Evolutionary conservation across 768 basidiomycete species (phyloP).

Genomic region (Amanita phalloides): DNA sequence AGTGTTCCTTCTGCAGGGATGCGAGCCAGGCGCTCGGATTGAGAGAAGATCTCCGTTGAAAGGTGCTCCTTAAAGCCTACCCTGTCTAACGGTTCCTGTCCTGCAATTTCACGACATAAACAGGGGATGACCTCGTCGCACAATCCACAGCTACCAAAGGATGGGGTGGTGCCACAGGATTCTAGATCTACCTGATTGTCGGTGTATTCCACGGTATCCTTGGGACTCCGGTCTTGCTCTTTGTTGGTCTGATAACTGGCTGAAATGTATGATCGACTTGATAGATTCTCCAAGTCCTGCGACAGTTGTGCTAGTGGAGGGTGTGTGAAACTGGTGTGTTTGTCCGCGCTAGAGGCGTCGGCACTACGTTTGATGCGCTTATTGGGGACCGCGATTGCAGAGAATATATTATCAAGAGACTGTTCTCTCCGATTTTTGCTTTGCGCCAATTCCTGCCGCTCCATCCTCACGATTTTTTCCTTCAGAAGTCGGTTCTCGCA

Average conservation of each 20-base stretch:
- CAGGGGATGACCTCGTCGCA: constrained; percentile 64
- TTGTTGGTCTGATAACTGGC: constrained; percentile 18
- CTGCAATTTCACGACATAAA: constrained; percentile 62
- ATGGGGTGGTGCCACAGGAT: constrained; percentile 23
- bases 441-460: constrained; percentile 16
- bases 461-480: constrained; percentile 33
- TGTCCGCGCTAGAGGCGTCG: not conserved
- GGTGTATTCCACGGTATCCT: constrained; percentile 18
- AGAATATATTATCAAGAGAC: constrained; percentile 16
- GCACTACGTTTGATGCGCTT: not conserved
- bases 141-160: constrained; percentile 57
- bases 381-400: not conserved
- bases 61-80: constrained; percentile 12
- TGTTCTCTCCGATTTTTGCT: constrained; percentile 39
- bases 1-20: not conserved
- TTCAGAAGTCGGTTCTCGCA: constrained; percentile 56
- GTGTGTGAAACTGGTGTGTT: constrained; percentile 8
- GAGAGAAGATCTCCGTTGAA: not conserved
- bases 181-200: constrained; percentile 16
- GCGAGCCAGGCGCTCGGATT: not conserved
- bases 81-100: constrained; percentile 28
- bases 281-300: constrained; percentile 27
- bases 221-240: constrained; percentile 16
- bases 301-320: constrained; percentile 39
- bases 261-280: constrained; percentile 23